Conservation (phyloP, 2,329 filamentous ascomycete species). For the Arthroderma sp. region DNA sequence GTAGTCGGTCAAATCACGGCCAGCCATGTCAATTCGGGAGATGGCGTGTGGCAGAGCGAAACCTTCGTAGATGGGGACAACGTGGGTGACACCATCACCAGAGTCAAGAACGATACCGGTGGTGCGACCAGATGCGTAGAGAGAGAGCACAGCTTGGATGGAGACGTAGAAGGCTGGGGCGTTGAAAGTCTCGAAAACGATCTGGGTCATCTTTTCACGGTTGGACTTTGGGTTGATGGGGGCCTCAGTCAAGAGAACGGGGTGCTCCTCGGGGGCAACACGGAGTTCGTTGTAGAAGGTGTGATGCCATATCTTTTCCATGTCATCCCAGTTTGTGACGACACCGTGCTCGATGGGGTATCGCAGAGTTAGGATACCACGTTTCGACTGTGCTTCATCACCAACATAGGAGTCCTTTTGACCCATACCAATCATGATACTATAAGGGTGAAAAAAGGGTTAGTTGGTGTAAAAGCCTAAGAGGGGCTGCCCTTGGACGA, state of each 20-base stretch:
- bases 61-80: conserved; percentile 99
- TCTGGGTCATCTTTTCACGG: conserved; percentile 99
- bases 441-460: no score
- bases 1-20: conserved; percentile 99
- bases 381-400: conserved; percentile 99
- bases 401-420: conserved; percentile 99
- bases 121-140: conserved; percentile 99
- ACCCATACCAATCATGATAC: conserved; percentile 99
- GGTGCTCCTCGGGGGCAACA: conserved; percentile 99
- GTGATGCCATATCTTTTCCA: conserved; percentile 99
- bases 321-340: conserved; percentile 99
- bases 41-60: conserved; percentile 99
- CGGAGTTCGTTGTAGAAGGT: conserved; percentile 99
- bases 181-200: conserved; percentile 99
- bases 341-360: conserved; percentile 99
- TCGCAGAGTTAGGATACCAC: conserved; percentile 99
- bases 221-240: conserved; percentile 99
- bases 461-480: no score
- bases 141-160: conserved; percentile 97
- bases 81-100: conserved; percentile 99
- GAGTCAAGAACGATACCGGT: conserved; percentile 99
- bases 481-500: no score
- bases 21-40: conserved; percentile 99
- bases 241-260: conserved; percentile 95
- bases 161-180: conserved; percentile 99